These are phyloP conservation scores for Penicillium occitanis DNA, from an alignment of 2,329 filamentous ascomycete species.

Conservation along the genomic window DNA sequence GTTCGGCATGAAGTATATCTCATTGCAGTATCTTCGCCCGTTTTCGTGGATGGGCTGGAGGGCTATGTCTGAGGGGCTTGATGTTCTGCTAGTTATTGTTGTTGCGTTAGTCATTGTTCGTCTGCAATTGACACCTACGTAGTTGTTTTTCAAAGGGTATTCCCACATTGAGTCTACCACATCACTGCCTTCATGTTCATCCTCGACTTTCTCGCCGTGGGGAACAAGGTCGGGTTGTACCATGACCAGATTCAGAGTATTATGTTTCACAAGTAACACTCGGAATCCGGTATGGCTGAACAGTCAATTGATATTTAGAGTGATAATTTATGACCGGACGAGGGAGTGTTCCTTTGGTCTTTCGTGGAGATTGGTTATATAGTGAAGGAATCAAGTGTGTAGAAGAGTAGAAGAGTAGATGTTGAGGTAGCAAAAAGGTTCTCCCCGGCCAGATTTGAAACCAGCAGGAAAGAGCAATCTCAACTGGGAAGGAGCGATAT, in stretches of 20 bases:
- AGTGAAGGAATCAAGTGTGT: neutral
- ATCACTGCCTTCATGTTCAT: constrained; percentile 31
- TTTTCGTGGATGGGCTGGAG: constrained; percentile 61
- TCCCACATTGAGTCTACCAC: constrained; percentile 30
- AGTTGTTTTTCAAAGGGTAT: neutral
- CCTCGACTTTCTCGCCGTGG: neutral
- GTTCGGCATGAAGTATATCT: constrained; percentile 65
- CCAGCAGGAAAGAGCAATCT: neutral
- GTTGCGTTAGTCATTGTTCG: neutral
- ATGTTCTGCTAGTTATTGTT: constrained; percentile 20
- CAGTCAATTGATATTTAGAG: neutral
- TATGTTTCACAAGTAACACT: neutral
- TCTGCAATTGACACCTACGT: neutral
- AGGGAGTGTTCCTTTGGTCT: neutral
- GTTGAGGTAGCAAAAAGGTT: neutral
- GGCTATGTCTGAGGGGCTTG: constrained; percentile 36
- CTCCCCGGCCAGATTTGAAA: neutral
- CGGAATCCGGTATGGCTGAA: neutral
- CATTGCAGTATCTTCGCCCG: constrained; percentile 61
- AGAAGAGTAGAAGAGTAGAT: neutral
- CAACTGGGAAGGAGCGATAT: neutral
- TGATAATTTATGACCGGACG: neutral
- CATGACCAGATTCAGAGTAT: neutral
- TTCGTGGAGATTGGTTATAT: too few relatives aligned
- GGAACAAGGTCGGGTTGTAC: neutral